Evolutionary conservation across 306 rosid species (phyloP), one percentile per base, ranked within the genome.

Genomic region (Mimosa bimucronata): DNA sequence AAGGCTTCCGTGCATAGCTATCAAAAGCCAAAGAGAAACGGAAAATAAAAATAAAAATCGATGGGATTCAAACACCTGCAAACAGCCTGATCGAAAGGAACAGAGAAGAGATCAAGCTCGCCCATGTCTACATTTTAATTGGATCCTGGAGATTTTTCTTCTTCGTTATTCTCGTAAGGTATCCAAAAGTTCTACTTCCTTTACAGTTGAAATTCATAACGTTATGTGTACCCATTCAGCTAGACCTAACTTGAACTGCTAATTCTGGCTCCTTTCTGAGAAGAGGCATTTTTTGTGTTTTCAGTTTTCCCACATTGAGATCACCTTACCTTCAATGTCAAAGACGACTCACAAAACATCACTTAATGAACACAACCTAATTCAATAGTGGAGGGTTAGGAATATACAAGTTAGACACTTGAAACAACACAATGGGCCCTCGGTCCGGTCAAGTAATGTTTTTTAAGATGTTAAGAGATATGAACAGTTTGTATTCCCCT

Each of bases 401-500:
- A 66, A 66, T 34, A 65, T 30, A 16, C 38, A 38, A 66, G 14
- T 34, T 18, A 7, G 14, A 13, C 71, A 19, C n/a, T 31, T 9
- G 4, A 66, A 37, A 66, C 72, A 37, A 66, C 72, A 19, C 50
- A 62, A 37, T 31, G 29, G 42, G 19, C 68, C n/a, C 68, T 25
- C 31, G 31, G 41, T 65, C 10, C 31, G 31, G 41, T 65, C 10
- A 23, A 19, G 3, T 66, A 53, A 42, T 31, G 73, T 42, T 41
- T 75, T 61, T 21, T 23, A 41, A 41, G 26, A 6, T 55, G 30
- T 19, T 44, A 41, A n/a, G 1, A 55, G 37, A 38, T 25, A 21
- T 26, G 72, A 2, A 50, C 78, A 68, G 29, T 73, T 73, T 19
- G 46, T 18, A 23, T 37, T 26, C 55, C 52, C 26, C 60, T 75